Percentiles rank a stretch among this genome's conserved stretches.
Conservation (phyloP, 352 stramenopile genomes). For the Discostella stelligera region DNA sequence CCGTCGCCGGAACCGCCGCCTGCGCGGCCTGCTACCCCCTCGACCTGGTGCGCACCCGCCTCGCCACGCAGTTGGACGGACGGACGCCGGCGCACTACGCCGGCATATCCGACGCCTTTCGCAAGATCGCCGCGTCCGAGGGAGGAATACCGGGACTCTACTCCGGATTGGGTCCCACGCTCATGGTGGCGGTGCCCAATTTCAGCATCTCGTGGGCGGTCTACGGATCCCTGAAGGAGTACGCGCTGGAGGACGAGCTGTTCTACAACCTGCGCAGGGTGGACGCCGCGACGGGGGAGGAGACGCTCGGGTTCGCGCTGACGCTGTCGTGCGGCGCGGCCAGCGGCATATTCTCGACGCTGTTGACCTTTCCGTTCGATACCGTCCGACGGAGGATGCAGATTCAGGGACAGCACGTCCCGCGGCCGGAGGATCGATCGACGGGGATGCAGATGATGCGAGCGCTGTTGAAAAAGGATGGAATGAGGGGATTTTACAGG, state of each 20-base stretch:
- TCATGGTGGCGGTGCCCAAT: conserved; percentile 94
- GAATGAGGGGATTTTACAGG: conserved; percentile 73
- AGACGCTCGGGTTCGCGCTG: conserved; percentile 78
- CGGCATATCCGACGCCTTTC: conserved; percentile 91
- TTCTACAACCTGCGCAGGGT: conserved; percentile 82
- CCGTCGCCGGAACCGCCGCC: conserved; percentile 66
- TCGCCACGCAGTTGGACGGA: conserved; percentile 90
- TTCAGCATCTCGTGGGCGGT: conserved; percentile 94
- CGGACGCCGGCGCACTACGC: conserved; percentile 84
- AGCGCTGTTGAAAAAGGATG: conserved; percentile 64
- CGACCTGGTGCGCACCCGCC: conserved; percentile 91
- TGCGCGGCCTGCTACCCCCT: conserved; percentile 93
- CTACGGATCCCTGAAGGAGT: conserved; percentile 92
- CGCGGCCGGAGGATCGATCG: conserved; percentile 76
- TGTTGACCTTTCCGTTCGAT: conserved; percentile 94
- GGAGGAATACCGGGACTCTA: conserved; percentile 89
- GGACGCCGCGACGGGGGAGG: conserved; percentile 65
- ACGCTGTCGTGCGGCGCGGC: conserved; percentile 89
- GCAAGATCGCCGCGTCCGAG: conserved; percentile 89
- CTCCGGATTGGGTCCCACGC: conserved; percentile 88
- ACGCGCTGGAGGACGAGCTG: conserved; percentile 84
- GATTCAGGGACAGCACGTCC: conserved; percentile 88
- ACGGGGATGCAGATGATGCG: conserved; percentile 77
- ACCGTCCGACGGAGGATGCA: conserved; percentile 91
- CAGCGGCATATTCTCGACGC: conserved; percentile 88